phyloP scores from a whole-genome alignment of 176 grass and related monocot species.

The Guadua angustifolia region DNA sequence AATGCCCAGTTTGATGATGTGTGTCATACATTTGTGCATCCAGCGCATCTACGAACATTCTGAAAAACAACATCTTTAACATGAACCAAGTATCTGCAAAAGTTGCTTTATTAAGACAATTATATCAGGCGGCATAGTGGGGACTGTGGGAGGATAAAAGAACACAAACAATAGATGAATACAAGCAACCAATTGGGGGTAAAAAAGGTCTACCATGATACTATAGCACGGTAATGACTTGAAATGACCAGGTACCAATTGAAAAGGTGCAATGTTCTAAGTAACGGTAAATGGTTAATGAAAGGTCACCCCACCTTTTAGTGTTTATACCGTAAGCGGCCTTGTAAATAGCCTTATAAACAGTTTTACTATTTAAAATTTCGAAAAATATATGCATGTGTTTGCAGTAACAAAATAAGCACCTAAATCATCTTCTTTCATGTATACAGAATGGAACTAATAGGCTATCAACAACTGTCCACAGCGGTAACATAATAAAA shows the following conservation, averaged over 20 bases:
- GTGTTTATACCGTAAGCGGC: too few species aligned
- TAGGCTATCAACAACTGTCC: too few species aligned
- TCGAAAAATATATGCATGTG: too few species aligned
- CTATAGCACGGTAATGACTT: background rate
- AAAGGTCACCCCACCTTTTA: too few species aligned
- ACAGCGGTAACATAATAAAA: too few species aligned
- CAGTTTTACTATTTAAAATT: too few species aligned
- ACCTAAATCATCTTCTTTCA: too few species aligned
- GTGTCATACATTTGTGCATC: slow-evolving; percentile 84
- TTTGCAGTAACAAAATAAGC: too few species aligned
- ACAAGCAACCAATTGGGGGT: background rate
- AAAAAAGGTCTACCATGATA: background rate
- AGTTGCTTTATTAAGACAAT: slow-evolving; percentile 4
- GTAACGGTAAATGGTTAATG: too few species aligned
- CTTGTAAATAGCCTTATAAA: too few species aligned
- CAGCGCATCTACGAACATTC: slow-evolving; percentile 92
- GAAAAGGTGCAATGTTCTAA: background rate
- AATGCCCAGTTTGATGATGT: slow-evolving; percentile 73
- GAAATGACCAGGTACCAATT: background rate
- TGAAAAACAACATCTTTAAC: slow-evolving; percentile 54
- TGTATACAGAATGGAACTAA: too few species aligned
- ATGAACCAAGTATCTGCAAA: slow-evolving; percentile 17
- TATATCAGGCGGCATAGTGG: background rate
- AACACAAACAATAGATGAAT: slow-evolving; percentile 5
- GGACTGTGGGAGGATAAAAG: background rate